These are phyloP conservation scores for Sungouiella thailandica DNA, from an alignment of 805 yeast genomes.

Conservation along the genomic window DNA sequence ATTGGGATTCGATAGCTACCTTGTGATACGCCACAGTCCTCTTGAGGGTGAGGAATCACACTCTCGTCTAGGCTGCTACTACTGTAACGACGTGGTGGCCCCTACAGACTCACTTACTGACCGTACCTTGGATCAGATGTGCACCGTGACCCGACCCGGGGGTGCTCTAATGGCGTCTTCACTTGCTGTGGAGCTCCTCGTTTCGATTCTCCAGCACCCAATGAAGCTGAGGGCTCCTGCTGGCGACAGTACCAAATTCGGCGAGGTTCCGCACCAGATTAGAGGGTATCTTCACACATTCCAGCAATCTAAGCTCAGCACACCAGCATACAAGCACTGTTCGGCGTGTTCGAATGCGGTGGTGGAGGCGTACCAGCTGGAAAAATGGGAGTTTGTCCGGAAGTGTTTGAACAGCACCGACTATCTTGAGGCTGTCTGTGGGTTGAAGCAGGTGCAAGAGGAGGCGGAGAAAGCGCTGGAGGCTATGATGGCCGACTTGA, in stretches of 20 bases:
- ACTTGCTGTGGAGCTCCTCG: conserved; percentile 76
- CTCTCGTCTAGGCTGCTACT: conserved; percentile 90
- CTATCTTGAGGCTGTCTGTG: conserved; percentile 74
- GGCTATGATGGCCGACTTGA: conserved; percentile 20
- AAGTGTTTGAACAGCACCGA: conserved; percentile 60
- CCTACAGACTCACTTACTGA: conserved; percentile 86
- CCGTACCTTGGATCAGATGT: conserved; percentile 93
- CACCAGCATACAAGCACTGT: conserved; percentile 73
- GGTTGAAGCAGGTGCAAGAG: conserved; percentile 67
- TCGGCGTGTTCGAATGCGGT: conserved; percentile 79
- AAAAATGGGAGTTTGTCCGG: conserved; percentile 80
- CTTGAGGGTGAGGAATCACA: conserved; percentile 15
- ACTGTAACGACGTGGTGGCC: conserved; percentile 93
- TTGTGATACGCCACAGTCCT: conserved; percentile 81
- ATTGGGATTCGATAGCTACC: conserved; percentile 86
- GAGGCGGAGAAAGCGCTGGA: conserved; percentile 55
- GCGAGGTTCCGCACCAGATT: conserved; percentile 82
- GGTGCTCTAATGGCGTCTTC: conserved; percentile 86
- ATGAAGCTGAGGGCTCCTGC: conserved; percentile 42
- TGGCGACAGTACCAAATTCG: conserved; percentile 40
- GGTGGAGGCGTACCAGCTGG: conserved; percentile 41
- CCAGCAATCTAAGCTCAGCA: conserved; percentile 56
- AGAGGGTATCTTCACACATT: conserved; percentile 78
- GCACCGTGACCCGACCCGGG: conserved; percentile 97
- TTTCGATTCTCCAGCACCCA: conserved; percentile 68